A percentile compares a stretch with the other conserved stretches of the same genome.
These are phyloP conservation scores for Talaromyces albobiverticillius DNA, from an alignment of 2,329 filamentous ascomycete species.

Conservation along the genomic window DNA sequence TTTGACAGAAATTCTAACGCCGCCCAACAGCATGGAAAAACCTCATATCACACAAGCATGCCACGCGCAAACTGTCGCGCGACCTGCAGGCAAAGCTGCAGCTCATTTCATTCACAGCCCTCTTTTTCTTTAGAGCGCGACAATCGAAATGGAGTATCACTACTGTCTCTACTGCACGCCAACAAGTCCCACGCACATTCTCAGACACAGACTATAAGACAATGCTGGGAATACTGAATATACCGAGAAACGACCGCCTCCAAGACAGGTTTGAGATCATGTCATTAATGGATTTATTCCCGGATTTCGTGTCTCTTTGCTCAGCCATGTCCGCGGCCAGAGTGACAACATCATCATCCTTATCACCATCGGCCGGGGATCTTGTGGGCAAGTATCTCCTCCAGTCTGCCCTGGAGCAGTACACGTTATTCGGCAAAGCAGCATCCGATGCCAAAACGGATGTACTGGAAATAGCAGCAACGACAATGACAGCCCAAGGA, in stretches of 20 bases:
- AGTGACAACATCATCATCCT: conserved; percentile 21
- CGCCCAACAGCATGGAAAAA: conserved; percentile 38
- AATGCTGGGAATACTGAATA: conserved; percentile 25
- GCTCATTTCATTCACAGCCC: conserved; percentile 46
- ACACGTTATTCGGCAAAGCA: conserved; percentile 37
- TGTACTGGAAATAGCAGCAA: conserved; percentile 46
- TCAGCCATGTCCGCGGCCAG: conserved; percentile 12
- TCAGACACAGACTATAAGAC: not conserved
- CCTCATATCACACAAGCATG: conserved; percentile 38
- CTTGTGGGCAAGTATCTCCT: conserved; percentile 49
- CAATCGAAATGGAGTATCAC: not conserved
- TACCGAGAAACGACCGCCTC: conserved; percentile 21
- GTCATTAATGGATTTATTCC: conserved; percentile 42
- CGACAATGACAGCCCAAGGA: conserved; percentile 18
- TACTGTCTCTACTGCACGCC: no score
- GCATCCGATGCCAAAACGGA: conserved; percentile 37
- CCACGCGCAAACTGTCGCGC: conserved; percentile 32
- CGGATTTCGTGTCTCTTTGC: conserved; percentile 50
- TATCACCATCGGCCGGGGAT: conserved; percentile 43
- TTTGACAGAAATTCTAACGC: not conserved
- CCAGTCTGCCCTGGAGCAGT: conserved; percentile 51
- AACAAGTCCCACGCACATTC: not conserved
- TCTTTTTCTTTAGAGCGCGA: conserved; percentile 43
- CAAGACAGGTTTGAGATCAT: conserved; percentile 18
- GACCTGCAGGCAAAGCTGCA: conserved; percentile 48